Base-by-base conservation (phyloP, 2,329 filamentous ascomycete genomes). In the Talaromyces marneffei region DNA sequence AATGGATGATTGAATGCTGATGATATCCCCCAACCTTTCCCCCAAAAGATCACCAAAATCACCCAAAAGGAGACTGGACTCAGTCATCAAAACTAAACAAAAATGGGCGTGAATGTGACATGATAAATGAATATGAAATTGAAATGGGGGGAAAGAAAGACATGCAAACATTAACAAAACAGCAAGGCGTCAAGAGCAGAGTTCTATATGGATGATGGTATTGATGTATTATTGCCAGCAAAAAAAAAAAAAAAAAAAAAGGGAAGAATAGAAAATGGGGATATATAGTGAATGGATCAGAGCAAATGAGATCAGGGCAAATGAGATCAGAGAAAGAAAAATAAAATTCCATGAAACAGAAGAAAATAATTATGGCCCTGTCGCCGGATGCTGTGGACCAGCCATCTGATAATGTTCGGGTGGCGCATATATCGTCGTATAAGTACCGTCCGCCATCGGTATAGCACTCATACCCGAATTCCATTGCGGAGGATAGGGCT, bases 401-500 rank as follows among this genome's bases (percentile, higher is more conserved):
- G 44, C 31, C 60, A 62, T 62, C n/a, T 57, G 57, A n/a, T 50
- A 63, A 42, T 59, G 53, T 33, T 57, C 57, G 2, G 61, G 61
- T 8, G 37, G 70, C 3, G 65, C 64, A 8, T 69, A 57, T 59
- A 72, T 74, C 63, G 75, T 70, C 0, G 72, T 68, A 59, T 75
- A 75, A 18, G 66, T 70, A 8, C 74, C 68, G 37, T 72, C 67
- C 16, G 67, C 68, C 68, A 75, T 71, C 1, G 55, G 60, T 29
- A 62, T 50, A 9, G 56, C 18, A 23, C 39, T 58, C 60, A 62
- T 59, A n/a, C 42, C 40, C 6, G 52, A 18, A 53, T 40, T 54
- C 59, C 54, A 60, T 33, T 2, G 65, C 61, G 33, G 52, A 29
- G 10, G 68, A 63, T 66, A 74, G 66, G 27, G 63, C 63, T 57